These are phyloP conservation scores for Lentinula sp. DNA, from an alignment of 768 basidiomycete species.

Conservation along the genomic window DNA sequence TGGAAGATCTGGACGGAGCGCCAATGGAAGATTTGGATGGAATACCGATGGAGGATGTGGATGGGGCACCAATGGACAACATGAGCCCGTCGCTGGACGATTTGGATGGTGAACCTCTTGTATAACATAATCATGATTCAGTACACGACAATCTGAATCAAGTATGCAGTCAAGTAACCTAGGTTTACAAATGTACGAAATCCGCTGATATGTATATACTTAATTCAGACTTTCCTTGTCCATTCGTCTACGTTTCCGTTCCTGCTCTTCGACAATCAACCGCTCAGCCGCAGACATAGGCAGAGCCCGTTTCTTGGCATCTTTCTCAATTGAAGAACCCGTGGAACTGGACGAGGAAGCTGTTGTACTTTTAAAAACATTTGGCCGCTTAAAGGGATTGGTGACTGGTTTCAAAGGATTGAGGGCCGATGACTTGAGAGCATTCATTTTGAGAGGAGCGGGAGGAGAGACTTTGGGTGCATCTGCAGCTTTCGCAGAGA, in stretches of 20 bases:
- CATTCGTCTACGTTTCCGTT: slow-evolving; percentile 78
- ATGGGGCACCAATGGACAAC: slow-evolving; percentile 33
- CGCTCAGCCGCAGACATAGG: slow-evolving; percentile 79
- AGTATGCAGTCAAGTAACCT: background rate
- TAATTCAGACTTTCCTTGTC: slow-evolving; percentile 33
- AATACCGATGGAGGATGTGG: slow-evolving; percentile 30
- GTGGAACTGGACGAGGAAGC: slow-evolving; percentile 23
- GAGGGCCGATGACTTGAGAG: slow-evolving; percentile 40
- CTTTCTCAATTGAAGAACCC: slow-evolving; percentile 32
- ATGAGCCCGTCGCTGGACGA: slow-evolving; percentile 28
- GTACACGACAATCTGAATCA: background rate
- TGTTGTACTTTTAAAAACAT: slow-evolving; percentile 60
- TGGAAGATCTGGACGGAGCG: slow-evolving; percentile 29
- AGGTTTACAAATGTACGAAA: background rate
- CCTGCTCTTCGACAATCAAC: slow-evolving; percentile 86
- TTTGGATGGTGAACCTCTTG: slow-evolving; percentile 39
- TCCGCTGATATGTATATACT: background rate
- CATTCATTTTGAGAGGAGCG: slow-evolving; percentile 51
- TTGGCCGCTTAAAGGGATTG: slow-evolving; percentile 69
- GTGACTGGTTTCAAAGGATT: slow-evolving; percentile 52
- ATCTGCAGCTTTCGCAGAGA: slow-evolving; percentile 36
- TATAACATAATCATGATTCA: background rate
- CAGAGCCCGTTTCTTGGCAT: slow-evolving; percentile 57
- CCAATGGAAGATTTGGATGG: slow-evolving; percentile 33
- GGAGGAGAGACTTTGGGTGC: slow-evolving; percentile 19